A percentile compares a stretch with the other conserved stretches of the same genome.
Evolutionary conservation across 768 basidiomycete genomes (phyloP).

Genomic region (Leucocoprinus sp.): DNA sequence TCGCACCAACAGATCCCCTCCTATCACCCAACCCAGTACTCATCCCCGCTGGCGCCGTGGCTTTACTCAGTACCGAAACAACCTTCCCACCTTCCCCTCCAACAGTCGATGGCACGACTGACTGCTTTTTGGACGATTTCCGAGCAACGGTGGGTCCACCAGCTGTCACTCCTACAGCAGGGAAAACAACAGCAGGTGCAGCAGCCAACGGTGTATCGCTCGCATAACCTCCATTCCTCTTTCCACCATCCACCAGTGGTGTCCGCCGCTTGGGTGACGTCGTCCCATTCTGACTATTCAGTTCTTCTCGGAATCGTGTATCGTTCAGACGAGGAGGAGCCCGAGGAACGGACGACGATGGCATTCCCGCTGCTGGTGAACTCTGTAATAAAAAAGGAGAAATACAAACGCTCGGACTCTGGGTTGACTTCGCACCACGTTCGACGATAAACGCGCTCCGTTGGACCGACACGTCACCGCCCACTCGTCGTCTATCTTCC

Average conservation of each 20-base stretch:
- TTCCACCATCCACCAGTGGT: too few relatives aligned
- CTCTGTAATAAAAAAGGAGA: too few relatives aligned
- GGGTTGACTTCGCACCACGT: slow-evolving; percentile 8
- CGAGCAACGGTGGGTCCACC: neutral
- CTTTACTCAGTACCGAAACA: neutral
- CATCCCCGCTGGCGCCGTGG: neutral
- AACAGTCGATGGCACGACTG: neutral
- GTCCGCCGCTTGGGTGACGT: too few relatives aligned
- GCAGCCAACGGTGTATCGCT: neutral
- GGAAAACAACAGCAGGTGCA: neutral
- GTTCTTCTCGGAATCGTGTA: slow-evolving; percentile 3
- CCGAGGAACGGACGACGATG: neutral
- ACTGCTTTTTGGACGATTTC: neutral
- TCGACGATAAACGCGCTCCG: neutral
- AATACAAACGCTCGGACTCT: slow-evolving; percentile 18
- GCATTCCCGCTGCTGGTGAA: too few relatives aligned
- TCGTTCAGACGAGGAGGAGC: neutral
- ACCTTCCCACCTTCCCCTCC: neutral
- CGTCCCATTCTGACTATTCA: slow-evolving; percentile 5
- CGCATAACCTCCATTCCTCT: neutral
- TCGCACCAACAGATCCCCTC: slow-evolving; percentile 6
- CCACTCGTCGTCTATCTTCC: slow-evolving; percentile 2
- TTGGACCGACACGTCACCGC: neutral
- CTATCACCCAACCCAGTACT: slow-evolving; percentile 1
- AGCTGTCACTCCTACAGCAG: neutral